Evolutionary conservation across 208 protist genomes (phyloP).

Genomic region (Leishmania arabica): DNA sequence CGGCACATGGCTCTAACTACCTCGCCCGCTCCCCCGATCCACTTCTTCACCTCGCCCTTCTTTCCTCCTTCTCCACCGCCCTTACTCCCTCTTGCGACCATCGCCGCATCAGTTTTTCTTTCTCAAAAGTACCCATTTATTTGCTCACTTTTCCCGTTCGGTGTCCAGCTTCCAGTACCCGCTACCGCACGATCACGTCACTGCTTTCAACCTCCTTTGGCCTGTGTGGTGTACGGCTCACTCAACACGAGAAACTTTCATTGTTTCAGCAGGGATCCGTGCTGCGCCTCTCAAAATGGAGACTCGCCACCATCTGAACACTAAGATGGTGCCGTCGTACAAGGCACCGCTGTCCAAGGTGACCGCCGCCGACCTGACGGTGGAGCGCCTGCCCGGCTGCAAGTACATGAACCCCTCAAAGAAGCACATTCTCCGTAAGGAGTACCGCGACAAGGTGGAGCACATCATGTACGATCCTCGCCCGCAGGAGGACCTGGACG

Average conservation of each 20-base stretch:
- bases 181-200: not conserved
- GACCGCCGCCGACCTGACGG: constrained; percentile 71
- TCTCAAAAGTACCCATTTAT: not conserved
- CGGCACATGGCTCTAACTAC: not conserved
- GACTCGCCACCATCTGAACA: constrained; percentile 12
- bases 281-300: constrained; percentile 6
- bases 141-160: not conserved
- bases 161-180: not conserved
- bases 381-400: constrained; percentile 72
- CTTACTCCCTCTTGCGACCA: not conserved
- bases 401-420: constrained; percentile 83
- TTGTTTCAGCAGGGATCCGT: not conserved
- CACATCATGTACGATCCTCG: constrained; percentile 92
- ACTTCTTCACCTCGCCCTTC: not conserved
- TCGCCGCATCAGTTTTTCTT: not conserved
- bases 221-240: not conserved
- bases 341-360: constrained; percentile 56
- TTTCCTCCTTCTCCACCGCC: not conserved
- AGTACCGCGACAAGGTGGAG: constrained; percentile 78
- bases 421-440: constrained; percentile 73
- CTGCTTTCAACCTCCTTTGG: not conserved
- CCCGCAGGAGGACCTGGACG: constrained; percentile 52
- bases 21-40: not conserved
- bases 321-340: constrained; percentile 44
- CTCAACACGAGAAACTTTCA: not conserved